Evolutionary conservation across 164 flowering plant genomes (phyloP).

Genomic region (Tetrastigma voinierianum): DNA sequence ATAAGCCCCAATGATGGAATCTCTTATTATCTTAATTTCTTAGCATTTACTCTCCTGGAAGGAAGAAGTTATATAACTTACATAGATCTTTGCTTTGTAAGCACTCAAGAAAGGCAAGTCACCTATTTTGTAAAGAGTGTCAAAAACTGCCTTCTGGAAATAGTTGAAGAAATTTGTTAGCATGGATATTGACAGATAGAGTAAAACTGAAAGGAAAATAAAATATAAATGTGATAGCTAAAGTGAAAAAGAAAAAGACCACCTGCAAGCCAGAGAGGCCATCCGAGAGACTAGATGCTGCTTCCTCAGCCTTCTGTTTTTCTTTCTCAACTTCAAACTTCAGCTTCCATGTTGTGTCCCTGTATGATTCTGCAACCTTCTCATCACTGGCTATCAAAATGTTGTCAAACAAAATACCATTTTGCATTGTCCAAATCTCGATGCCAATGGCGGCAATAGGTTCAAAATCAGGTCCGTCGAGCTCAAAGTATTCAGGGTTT

Average conservation of each 20-base stretch:
- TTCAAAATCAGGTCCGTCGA: conserved; percentile 25
- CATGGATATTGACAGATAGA: too few species aligned
- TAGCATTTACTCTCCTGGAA: too few species aligned
- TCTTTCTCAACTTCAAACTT: conserved; percentile 67
- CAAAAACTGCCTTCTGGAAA: conserved; percentile 67
- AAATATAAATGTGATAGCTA: too few species aligned
- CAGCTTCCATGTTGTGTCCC: conserved; percentile 20
- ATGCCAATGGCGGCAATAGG: conserved; percentile 32
- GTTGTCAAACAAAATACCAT: conserved; percentile 30
- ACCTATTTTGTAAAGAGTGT: conserved; percentile 56
- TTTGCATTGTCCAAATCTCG: conserved; percentile 36
- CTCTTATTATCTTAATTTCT: too few species aligned
- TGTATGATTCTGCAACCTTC: conserved; percentile 13
- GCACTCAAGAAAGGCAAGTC: conserved; percentile 60
- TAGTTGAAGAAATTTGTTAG: neutral
- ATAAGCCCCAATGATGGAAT: neutral
- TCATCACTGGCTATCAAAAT: conserved; percentile 23
- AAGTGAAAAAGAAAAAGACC: neutral
- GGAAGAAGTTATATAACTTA: conserved; percentile 21
- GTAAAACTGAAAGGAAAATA: too few species aligned
- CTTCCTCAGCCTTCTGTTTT: conserved; percentile 66
- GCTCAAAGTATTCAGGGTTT: conserved; percentile 25
- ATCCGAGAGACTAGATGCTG: conserved; percentile 33
- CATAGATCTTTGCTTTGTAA: conserved; percentile 50
- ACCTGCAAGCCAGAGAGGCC: conserved; percentile 59